phyloP scores from a whole-genome alignment of 2,329 filamentous ascomycete species.

The Fusarium austroafricanum region DNA sequence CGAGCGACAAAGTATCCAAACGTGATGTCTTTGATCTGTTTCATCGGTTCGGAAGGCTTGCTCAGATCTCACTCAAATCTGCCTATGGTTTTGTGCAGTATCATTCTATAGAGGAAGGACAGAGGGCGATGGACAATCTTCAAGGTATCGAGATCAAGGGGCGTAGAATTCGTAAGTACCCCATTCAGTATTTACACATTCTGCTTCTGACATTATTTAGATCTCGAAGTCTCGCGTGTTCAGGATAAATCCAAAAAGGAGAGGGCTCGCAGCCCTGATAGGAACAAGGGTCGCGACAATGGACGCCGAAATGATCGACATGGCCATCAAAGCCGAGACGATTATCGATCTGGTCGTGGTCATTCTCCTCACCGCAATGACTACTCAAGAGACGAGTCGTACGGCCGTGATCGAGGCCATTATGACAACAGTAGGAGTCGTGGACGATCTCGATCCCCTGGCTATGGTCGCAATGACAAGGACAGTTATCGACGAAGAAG shows the following conservation, averaged over 20 bases:
- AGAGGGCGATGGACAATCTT: slow-evolving; percentile 78
- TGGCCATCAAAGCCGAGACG: slow-evolving; percentile 67
- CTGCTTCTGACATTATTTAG: slow-evolving; percentile 56
- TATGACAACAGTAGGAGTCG: slow-evolving; percentile 59
- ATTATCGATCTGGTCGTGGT: slow-evolving; percentile 72
- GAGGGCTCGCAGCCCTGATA: slow-evolving; percentile 68
- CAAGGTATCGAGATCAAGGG: slow-evolving; percentile 86
- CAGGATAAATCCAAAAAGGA: slow-evolving; percentile 80
- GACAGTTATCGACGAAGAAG: slow-evolving; percentile 75
- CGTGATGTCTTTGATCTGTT: slow-evolving; percentile 94
- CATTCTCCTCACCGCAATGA: slow-evolving; percentile 68
- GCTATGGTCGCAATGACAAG: slow-evolving; percentile 56
- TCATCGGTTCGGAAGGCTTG: slow-evolving; percentile 83
- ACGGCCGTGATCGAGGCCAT: slow-evolving; percentile 62
- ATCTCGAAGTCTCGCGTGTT: slow-evolving; percentile 89
- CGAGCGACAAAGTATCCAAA: slow-evolving; percentile 92
- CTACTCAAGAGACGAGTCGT: slow-evolving; percentile 70
- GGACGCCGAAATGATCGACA: slow-evolving; percentile 59
- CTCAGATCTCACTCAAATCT: slow-evolving; percentile 96
- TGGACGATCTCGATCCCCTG: slow-evolving; percentile 77
- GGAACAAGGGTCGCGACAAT: slow-evolving; percentile 61
- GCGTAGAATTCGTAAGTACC: slow-evolving; percentile 87
- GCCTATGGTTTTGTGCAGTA: slow-evolving; percentile 98
- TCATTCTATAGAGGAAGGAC: slow-evolving; percentile 79
- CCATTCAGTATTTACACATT: not conserved